Evolutionary conservation across 352 stramenopile species (phyloP).

Genomic region (Phytophthora pisi): DNA sequence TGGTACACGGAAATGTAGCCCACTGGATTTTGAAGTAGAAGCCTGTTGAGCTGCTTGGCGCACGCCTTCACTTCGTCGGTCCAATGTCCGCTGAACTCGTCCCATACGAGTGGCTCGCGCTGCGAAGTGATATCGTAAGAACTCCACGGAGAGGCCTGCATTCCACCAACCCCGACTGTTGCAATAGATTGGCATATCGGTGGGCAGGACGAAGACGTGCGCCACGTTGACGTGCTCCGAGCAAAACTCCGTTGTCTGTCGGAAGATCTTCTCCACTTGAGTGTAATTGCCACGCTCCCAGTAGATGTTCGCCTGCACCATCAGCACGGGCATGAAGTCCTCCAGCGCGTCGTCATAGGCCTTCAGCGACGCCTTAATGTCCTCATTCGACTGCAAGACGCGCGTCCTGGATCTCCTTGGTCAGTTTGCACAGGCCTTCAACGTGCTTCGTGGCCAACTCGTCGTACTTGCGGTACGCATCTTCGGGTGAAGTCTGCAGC

Average conservation of each 20-base stretch:
- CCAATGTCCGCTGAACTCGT: conserved; percentile 27
- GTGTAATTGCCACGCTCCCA: conserved; percentile 97
- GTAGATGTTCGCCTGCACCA: conserved; percentile 96
- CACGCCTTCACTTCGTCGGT: conserved; percentile 6
- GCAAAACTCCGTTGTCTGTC: conserved; percentile 95
- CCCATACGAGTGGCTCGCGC: conserved; percentile 17
- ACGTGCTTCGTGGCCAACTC: conserved; percentile 94
- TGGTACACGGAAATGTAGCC: too few species aligned
- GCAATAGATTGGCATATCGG: conserved; percentile 10
- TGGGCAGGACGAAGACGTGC: conserved; percentile 95
- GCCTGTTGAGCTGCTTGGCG: too few species aligned
- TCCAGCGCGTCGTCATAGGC: conserved; percentile 95
- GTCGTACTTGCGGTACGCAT: conserved; percentile 94
- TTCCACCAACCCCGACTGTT: conserved; percentile 29
- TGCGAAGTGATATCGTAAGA: conserved; percentile 24
- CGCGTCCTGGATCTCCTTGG: conserved; percentile 95
- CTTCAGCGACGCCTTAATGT: conserved; percentile 92
- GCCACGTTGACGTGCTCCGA: conserved; percentile 96
- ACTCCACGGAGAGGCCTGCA: conserved; percentile 10
- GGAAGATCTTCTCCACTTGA: conserved; percentile 96
- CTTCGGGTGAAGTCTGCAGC: conserved; percentile 92
- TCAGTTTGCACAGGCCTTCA: conserved; percentile 92
- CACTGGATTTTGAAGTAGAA: too few species aligned
- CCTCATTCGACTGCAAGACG: conserved; percentile 91
- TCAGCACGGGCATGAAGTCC: conserved; percentile 96